Conservation (phyloP, 2,329 filamentous ascomycete species). For the Stemphylium lycopersici region DNA sequence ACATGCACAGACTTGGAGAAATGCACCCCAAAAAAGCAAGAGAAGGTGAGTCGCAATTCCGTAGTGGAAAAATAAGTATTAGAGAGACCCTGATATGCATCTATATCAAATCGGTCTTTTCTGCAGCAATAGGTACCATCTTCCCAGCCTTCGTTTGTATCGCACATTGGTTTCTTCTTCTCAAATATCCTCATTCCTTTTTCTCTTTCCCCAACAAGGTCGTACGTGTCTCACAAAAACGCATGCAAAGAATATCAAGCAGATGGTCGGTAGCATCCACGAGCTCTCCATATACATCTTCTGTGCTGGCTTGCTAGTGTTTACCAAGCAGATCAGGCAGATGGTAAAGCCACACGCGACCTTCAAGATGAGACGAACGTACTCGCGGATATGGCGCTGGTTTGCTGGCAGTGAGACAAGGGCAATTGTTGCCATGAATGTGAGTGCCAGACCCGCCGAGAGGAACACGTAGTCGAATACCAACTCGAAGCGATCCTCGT, state of each 20-base stretch:
- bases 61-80: too few relatives aligned
- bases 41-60: too few relatives aligned
- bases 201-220: too few relatives aligned
- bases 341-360: slow-evolving; percentile 28
- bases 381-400: slow-evolving; percentile 26
- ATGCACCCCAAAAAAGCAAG: too few relatives aligned
- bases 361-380: slow-evolving; percentile 28
- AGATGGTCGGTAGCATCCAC: slow-evolving; percentile 42
- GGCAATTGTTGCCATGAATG: slow-evolving; percentile 32
- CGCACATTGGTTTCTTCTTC: too few relatives aligned
- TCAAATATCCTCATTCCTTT: too few relatives aligned
- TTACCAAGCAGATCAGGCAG: slow-evolving; percentile 31
- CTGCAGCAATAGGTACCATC: too few relatives aligned
- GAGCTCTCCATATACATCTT: slow-evolving; percentile 28
- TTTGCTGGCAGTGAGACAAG: slow-evolving; percentile 34
- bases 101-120: too few relatives aligned
- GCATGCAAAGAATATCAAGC: slow-evolving; percentile 33
- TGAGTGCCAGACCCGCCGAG: slow-evolving; percentile 31
- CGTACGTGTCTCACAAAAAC: slow-evolving; percentile 28
- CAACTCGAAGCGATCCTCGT: slow-evolving; percentile 34
- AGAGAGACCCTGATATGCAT: too few relatives aligned
- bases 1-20: too few relatives aligned
- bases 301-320: slow-evolving; percentile 15
- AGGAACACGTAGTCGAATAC: slow-evolving; percentile 19
- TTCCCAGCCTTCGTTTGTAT: too few relatives aligned